Evolutionary conservation across 1,284 basidiomycete species (phyloP).

Genomic region (Ceratobasidium sp.): DNA sequence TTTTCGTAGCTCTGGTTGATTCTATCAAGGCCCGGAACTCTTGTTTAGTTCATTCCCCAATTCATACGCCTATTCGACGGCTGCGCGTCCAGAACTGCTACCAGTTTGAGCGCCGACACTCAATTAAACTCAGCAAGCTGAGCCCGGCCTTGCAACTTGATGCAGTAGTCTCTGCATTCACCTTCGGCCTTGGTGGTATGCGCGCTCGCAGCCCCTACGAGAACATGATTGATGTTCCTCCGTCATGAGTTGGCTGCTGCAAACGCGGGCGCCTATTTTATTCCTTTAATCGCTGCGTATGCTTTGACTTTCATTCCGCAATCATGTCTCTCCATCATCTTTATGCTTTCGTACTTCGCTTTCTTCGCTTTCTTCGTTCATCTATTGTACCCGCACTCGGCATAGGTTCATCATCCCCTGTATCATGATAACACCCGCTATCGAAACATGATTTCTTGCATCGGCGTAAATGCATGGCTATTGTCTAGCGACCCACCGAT

Average conservation of each 20-base stretch:
- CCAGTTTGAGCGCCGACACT: conserved; percentile 45
- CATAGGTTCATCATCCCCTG: conserved; percentile 38
- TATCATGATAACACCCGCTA: conserved; percentile 27
- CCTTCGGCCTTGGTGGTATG: conserved; percentile 41
- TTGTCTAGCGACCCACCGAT: conserved; percentile 28
- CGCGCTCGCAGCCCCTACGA: conserved; percentile 40
- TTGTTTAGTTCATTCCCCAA: conserved; percentile 17
- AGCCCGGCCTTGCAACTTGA: conserved; percentile 35
- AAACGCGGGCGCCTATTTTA: conserved; percentile 29
- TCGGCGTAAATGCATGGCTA: conserved; percentile 26
- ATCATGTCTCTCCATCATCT: conserved; percentile 38
- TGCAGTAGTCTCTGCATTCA: conserved; percentile 37
- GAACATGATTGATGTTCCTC: conserved; percentile 29
- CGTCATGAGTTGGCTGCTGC: not conserved
- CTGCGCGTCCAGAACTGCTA: conserved; percentile 41
- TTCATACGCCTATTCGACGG: conserved; percentile 13
- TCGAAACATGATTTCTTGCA: conserved; percentile 23
- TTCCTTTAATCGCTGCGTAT: conserved; percentile 34
- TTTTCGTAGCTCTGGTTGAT: conserved; percentile 35
- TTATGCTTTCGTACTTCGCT: conserved; percentile 21
- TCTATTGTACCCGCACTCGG: conserved; percentile 45
- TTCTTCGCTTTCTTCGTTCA: conserved; percentile 22
- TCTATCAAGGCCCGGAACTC: conserved; percentile 42
- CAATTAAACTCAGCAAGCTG: conserved; percentile 40
- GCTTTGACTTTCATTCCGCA: not conserved